Conservation (phyloP, 768 basidiomycete genomes). For the Auricularia auricula-judae region DNA sequence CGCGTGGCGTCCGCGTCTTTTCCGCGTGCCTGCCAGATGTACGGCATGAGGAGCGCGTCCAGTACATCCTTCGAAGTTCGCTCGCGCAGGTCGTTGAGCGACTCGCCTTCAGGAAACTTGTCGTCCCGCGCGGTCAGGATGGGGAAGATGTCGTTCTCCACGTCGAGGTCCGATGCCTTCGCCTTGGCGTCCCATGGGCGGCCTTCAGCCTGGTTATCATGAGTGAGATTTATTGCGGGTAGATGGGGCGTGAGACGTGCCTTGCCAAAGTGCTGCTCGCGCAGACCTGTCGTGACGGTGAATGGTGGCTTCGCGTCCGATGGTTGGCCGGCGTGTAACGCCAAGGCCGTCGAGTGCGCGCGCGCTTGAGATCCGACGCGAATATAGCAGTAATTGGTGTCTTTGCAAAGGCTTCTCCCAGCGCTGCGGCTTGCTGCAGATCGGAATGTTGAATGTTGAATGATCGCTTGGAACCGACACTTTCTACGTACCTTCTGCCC, state of each 20-base stretch:
- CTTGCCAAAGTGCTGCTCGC: conserved; percentile 58
- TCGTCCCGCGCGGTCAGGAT: conserved; percentile 31
- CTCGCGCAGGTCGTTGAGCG: conserved; percentile 44
- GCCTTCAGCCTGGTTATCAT: conserved; percentile 42
- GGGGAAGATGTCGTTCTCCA: conserved; percentile 33
- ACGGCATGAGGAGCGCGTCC: conserved; percentile 42
- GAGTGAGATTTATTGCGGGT: too few species aligned
- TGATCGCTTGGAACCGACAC: too few species aligned
- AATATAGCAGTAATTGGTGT: conserved; percentile 45
- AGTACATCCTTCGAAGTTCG: conserved; percentile 41
- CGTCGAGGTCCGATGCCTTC: conserved; percentile 18
- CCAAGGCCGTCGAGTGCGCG: conserved; percentile 48
- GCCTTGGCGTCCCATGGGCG: conserved; percentile 29
- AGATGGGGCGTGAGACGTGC: too few species aligned
- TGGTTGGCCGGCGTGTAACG: conserved; percentile 37
- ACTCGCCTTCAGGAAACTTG: conserved; percentile 64
- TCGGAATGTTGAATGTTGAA: background rate
- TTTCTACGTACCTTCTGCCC: too few species aligned
- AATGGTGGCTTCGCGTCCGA: conserved; percentile 34
- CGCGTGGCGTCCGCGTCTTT: background rate
- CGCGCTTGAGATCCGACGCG: conserved; percentile 59
- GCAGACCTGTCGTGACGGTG: conserved; percentile 37
- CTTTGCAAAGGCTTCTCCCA: conserved; percentile 40
- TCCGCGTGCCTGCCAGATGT: conserved; percentile 32
- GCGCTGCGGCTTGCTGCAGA: conserved; percentile 51